A percentile compares a stretch with the other conserved stretches of the same genome.
Conservation (phyloP, 306 rosid species). For the Hippophae tibetana region DNA sequence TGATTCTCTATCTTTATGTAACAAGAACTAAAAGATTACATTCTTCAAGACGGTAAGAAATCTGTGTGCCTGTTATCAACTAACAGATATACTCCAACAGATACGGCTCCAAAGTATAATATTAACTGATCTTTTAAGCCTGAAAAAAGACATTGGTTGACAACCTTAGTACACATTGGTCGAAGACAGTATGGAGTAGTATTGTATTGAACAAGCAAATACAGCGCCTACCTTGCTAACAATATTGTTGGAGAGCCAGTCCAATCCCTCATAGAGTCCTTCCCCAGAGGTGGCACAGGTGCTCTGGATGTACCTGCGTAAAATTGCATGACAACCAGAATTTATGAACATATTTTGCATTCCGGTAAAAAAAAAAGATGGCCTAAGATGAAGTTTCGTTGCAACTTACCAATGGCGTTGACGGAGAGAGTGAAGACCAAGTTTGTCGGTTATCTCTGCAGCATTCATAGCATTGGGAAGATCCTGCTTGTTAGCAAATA, state of each 20-base stretch:
- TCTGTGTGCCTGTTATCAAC: no score
- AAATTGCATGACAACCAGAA: not conserved
- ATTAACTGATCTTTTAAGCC: no score
- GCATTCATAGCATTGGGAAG: slow-evolving; percentile 74
- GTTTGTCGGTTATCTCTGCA: slow-evolving; percentile 58
- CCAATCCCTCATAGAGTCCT: slow-evolving; percentile 66
- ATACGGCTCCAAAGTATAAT: no score
- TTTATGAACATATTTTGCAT: not conserved
- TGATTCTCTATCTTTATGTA: no score
- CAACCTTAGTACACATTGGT: no score
- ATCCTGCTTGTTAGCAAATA: slow-evolving; percentile 67
- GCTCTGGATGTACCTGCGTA: slow-evolving; percentile 58
- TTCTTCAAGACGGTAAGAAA: no score
- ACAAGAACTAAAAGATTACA: no score
- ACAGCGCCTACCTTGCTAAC: slow-evolving; percentile 36
- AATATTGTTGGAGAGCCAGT: slow-evolving; percentile 67
- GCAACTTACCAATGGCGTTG: slow-evolving; percentile 53
- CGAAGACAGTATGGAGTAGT: no score
- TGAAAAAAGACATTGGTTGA: no score
- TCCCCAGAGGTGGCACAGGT: slow-evolving; percentile 72
- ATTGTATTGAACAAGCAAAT: no score
- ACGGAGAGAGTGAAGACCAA: slow-evolving; percentile 55
- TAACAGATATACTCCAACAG: no score
- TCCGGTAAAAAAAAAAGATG: not conserved
- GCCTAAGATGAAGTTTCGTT: not conserved